Base-by-base conservation (phyloP, 2,329 filamentous ascomycete genomes). In the Cadophora gregata region DNA sequence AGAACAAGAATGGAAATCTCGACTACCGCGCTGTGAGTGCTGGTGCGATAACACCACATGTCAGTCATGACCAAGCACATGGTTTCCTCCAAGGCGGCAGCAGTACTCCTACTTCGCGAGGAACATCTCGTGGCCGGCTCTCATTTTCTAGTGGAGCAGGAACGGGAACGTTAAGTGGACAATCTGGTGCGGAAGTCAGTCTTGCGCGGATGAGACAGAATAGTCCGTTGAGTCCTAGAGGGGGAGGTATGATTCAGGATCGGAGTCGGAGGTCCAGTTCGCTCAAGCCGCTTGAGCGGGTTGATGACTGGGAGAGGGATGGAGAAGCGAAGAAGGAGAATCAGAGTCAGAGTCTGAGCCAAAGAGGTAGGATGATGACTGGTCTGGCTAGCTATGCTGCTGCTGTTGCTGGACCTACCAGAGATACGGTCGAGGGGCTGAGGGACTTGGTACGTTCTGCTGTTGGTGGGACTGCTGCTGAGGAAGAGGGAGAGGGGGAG, bases 11-110 rank as follows among this genome's bases (percentile, higher is more conserved):
- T 76, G 80, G 59, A 74, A 74, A 24, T 76, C 78, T 51, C 79
- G 81, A 19, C 83, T 84, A 80, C 79, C 78, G 83, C 67, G 79
- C 81, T 5, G 71, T 78, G 1, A 71, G 74, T 79, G 67, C 70
- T 9, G 70, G 74, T 79, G 68, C 70, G 7, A 65, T 70, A 25
- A 72, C 75, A 62, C 74, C 71, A 53, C 63, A 72, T 63, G 24
- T 75, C 67, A 75, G 64, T 33, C 67, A 67, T 29, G 74, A 75
- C 31, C 68, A 56, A 6, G 75, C 71, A n/a, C 58, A 72, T 45
- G 76, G 75, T 1, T 70, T 70, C 29, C 24, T 77, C 4, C 67
- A 71, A 6, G n/a, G 31, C 14, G 55, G 33, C 5, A 36, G 33
- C n/a, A 21, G 36, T 33, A 42, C 36, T 9, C 36, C 7, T 12